Base-by-base conservation (phyloP, 2,329 filamentous ascomycete genomes). In the Didymosphaeria variabile region DNA sequence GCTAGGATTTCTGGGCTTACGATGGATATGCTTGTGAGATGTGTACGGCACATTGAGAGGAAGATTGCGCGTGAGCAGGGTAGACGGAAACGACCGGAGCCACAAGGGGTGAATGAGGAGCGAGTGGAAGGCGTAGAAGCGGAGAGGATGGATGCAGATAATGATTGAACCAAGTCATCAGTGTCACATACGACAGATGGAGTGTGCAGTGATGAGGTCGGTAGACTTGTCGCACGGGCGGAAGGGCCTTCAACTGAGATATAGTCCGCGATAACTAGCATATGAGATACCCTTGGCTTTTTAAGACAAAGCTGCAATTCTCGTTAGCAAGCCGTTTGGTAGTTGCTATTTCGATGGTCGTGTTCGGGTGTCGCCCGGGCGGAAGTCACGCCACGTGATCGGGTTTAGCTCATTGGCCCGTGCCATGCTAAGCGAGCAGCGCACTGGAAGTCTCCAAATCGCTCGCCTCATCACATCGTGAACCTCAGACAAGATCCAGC, bases 1-100 rank as follows among this genome's bases (percentile, higher is more conserved):
- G 85, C 85, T 10, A 79, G 78, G 61, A 69, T 84, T 17, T 81
- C 81, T 7, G 86, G 84, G 7, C 67, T 86, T 36, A 82, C 82
- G 12, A 62, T 88, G 49, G 75, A 81, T 29, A 82, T 80, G 38
- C 74, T 89, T 46, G 70, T 87, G 15, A 77, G 75, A 58, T 83
- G 82, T 17, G 85, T 88, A 0, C 80, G 79, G 49, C 75, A 80
- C 38, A 79, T 82, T 0, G 87, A 89, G 56, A 69, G 63, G 31
- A 72, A 62, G 51, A 61, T 75, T 7, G 65, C 73, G 58, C 68
- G 64, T 49, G 72, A 70, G 69, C 66, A 66, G 23, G 70, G 60
- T 23, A 60, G 60, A 47, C 65, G 70, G 58, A 63, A 31, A 1
- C 44, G 47, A 17, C 26, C 17, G 1, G 34, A 8, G 3, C n/a